Evolutionary conservation across 2,329 filamentous ascomycete genomes (phyloP).

Genomic region (Diaporthe longicolla): DNA sequence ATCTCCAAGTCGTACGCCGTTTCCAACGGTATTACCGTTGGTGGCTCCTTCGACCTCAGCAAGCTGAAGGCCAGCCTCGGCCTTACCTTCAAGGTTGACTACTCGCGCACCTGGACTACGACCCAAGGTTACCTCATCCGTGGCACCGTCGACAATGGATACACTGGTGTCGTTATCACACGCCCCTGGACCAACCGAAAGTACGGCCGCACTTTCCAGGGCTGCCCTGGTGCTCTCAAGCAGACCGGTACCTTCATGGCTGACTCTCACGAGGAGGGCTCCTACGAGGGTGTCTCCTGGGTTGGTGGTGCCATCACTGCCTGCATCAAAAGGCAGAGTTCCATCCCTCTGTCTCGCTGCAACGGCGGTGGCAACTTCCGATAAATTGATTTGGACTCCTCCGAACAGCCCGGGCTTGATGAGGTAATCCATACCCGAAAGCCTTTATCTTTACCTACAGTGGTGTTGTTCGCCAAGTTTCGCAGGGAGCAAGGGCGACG

Average conservation of each 20-base stretch:
- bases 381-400: background rate
- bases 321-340: background rate
- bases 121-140: background rate
- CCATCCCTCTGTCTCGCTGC: background rate
- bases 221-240: background rate
- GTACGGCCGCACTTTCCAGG: background rate
- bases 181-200: background rate
- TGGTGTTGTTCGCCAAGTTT: background rate
- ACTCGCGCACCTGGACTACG: background rate
- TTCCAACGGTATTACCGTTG: background rate
- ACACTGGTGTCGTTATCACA: background rate
- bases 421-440: background rate
- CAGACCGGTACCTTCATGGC: background rate
- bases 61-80: background rate
- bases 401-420: background rate
- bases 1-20: background rate
- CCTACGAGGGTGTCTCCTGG: background rate
- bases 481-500: background rate
- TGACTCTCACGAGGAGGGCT: background rate
- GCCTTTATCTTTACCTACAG: background rate
- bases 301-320: background rate
- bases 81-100: background rate
- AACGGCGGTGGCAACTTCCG: background rate
- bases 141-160: background rate
- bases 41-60: background rate